Percentiles rank a stretch among this genome's conserved stretches.
Conservation (phyloP, 306 rosid genomes). For the Castanospermum australe region DNA sequence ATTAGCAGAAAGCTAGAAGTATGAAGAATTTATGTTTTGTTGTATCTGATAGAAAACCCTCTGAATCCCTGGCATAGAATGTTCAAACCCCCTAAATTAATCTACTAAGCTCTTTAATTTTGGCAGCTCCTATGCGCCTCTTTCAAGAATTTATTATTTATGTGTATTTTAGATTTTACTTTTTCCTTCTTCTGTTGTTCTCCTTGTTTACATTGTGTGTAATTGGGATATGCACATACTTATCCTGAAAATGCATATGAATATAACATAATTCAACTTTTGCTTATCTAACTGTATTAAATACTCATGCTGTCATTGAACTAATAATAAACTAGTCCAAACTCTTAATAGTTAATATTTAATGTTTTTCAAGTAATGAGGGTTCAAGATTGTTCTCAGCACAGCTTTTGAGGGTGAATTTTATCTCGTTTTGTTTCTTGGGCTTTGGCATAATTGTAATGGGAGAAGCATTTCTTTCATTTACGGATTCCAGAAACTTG, state of each 20-base stretch:
- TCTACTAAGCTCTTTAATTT: neutral
- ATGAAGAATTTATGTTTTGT: neutral
- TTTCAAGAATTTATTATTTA: neutral
- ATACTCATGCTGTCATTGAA: neutral
- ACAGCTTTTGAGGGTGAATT: neutral
- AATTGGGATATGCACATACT: neutral
- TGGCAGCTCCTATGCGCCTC: neutral
- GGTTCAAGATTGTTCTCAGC: neutral
- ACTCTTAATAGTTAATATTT: neutral
- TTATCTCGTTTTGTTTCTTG: conserved; percentile 5
- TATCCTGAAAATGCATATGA: neutral
- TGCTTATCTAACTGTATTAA: neutral
- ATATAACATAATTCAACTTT: neutral
- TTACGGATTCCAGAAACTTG: neutral
- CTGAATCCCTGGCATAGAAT: neutral
- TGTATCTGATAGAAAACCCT: neutral
- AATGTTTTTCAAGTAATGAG: neutral
- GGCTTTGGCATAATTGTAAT: neutral
- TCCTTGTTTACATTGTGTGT: neutral
- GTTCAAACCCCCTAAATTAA: neutral
- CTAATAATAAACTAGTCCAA: neutral
- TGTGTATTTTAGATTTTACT: neutral
- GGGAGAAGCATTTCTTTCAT: neutral
- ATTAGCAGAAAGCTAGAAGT: neutral
- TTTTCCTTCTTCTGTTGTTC: neutral